phyloP scores from a whole-genome alignment of 192 early-diverging fungal genomes.

The Fimicolochytrium jonesii region DNA sequence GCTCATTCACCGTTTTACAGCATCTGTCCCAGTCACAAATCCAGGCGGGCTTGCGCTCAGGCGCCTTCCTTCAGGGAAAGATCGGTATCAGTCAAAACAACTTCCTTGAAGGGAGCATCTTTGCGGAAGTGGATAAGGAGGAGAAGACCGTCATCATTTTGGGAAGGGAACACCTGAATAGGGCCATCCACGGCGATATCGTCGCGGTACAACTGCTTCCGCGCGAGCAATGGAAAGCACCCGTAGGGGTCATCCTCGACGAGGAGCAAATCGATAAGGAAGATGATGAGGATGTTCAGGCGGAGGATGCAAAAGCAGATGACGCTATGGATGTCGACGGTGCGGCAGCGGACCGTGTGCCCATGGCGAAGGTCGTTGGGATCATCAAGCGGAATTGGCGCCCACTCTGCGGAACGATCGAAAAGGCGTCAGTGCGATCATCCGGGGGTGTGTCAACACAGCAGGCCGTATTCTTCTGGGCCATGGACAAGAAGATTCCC shows the following conservation, averaged over 20 bases:
- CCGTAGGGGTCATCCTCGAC: conserved; percentile 70
- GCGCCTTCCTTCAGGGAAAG: conserved; percentile 74
- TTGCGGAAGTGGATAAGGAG: conserved; percentile 69
- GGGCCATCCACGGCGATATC: conserved; percentile 87
- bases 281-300: conserved; percentile 40
- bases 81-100: conserved; percentile 83
- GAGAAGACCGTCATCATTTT: conserved; percentile 72
- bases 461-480: conserved; percentile 75
- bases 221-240: conserved; percentile 75
- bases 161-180: conserved; percentile 81
- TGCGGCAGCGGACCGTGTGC: conserved; percentile 31
- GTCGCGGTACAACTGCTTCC: conserved; percentile 87
- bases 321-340: conserved; percentile 22
- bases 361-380: conserved; percentile 86
- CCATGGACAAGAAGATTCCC: conserved; percentile 94
- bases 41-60: conserved; percentile 78
- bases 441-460: conserved; percentile 54
- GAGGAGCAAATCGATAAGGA: conserved; percentile 62
- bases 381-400: conserved; percentile 95
- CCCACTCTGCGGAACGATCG: conserved; percentile 89
- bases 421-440: conserved; percentile 53
- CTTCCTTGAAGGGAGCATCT: conserved; percentile 79
- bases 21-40: conserved; percentile 76
- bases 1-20: conserved; percentile 43
- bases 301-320: conserved; percentile 8